phyloP scores from a whole-genome alignment of 768 basidiomycete genomes.

The Lentinus tigrinus region DNA sequence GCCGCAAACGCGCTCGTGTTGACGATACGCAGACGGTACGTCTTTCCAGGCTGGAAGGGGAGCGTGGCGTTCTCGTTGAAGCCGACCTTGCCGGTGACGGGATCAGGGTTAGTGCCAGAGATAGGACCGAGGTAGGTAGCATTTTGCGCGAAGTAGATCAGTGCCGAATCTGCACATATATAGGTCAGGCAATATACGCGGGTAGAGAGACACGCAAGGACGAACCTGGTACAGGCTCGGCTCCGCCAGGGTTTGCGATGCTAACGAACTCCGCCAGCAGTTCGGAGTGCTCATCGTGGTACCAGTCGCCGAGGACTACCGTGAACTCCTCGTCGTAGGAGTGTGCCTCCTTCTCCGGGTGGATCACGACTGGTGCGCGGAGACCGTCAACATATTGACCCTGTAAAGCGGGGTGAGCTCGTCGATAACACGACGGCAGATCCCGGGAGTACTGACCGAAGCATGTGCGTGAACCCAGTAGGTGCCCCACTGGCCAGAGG shows the following conservation, averaged over 20 bases:
- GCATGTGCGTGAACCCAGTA: slow-evolving; percentile 81
- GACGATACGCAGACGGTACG: slow-evolving; percentile 84
- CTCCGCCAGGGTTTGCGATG: slow-evolving; percentile 75
- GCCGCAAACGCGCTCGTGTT: slow-evolving; percentile 76
- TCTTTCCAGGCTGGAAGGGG: slow-evolving; percentile 83
- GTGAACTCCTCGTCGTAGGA: slow-evolving; percentile 90
- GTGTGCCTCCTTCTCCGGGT: slow-evolving; percentile 63
- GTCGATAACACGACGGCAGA: neutral
- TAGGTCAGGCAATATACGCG: neutral
- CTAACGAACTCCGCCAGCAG: slow-evolving; percentile 69
- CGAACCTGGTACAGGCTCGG: slow-evolving; percentile 85
- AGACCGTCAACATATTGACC: slow-evolving; percentile 94
- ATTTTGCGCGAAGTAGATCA: slow-evolving; percentile 84
- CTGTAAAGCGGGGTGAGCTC: slow-evolving; percentile 29
- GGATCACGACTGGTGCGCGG: slow-evolving; percentile 81
- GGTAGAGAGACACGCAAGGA: neutral
- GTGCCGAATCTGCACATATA: slow-evolving; percentile 55
- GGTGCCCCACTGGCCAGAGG: slow-evolving; percentile 73
- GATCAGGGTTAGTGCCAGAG: slow-evolving; percentile 41
- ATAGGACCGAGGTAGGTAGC: slow-evolving; percentile 66
- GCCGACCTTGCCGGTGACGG: slow-evolving; percentile 61
- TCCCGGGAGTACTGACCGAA: slow-evolving; percentile 35
- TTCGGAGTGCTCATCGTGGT: slow-evolving; percentile 69
- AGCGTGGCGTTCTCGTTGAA: slow-evolving; percentile 89
- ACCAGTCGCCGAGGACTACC: slow-evolving; percentile 88